Conservation (phyloP, 2,329 filamentous ascomycete genomes). For the Sclerotinia nivalis region DNA sequence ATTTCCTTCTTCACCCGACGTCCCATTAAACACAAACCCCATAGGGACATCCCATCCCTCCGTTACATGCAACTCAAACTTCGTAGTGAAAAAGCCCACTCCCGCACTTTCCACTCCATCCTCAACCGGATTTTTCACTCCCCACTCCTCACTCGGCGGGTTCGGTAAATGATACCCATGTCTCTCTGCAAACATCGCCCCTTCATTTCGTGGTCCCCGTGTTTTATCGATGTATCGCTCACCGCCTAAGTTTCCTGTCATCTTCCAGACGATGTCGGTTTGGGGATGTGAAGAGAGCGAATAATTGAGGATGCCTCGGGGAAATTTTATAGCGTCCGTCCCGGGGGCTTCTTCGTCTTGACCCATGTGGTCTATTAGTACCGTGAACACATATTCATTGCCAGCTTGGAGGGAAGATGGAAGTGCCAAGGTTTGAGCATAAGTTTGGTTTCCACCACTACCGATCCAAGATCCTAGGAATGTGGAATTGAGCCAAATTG, state of each 20-base stretch:
- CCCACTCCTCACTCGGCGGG: slow-evolving; percentile 50
- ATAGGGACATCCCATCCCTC: slow-evolving; percentile 61
- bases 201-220: slow-evolving; percentile 67
- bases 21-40: slow-evolving; percentile 57
- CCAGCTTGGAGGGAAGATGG: slow-evolving; percentile 64
- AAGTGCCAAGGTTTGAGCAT: slow-evolving; percentile 62
- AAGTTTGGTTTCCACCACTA: slow-evolving; percentile 51
- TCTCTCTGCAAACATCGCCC: slow-evolving; percentile 62
- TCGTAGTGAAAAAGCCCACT: slow-evolving; percentile 59
- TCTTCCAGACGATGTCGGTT: slow-evolving; percentile 59
- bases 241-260: slow-evolving; percentile 68
- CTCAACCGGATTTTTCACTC: slow-evolving; percentile 44
- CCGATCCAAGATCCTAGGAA: slow-evolving; percentile 59
- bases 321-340: slow-evolving; percentile 60
- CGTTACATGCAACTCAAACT: slow-evolving; percentile 57
- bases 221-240: slow-evolving; percentile 60
- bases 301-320: slow-evolving; percentile 63
- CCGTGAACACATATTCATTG: slow-evolving; percentile 58
- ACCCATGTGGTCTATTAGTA: slow-evolving; percentile 71
- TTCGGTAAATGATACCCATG: slow-evolving; percentile 62
- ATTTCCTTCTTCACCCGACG: slow-evolving; percentile 27
- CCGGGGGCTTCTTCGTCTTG: slow-evolving; percentile 65
- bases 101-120: slow-evolving; percentile 50
- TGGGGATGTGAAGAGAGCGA: slow-evolving; percentile 50
- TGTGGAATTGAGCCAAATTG: slow-evolving; percentile 61